Base-by-base conservation (phyloP, 176 grass and related monocot species). In the Aegilops speltoides region DNA sequence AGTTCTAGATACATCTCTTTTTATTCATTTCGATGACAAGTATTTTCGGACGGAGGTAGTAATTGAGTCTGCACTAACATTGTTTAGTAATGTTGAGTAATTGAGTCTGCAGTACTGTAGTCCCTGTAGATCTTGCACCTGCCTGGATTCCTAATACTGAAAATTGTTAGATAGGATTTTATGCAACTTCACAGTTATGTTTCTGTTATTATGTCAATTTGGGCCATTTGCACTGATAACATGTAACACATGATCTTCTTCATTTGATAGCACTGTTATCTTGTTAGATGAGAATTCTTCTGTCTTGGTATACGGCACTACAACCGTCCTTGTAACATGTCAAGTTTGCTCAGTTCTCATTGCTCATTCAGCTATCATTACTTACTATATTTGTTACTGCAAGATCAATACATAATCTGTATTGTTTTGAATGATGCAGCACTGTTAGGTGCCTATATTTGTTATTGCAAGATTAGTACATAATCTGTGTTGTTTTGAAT, bases 381-480 rank as follows among this genome's bases (percentile, higher is more conserved):
- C 56, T 50, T 26, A 10, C 15, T 40, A 7, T 57, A 26, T 82
- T 80, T 34, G 11, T 76, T 59, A 77, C 82, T 52, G 2, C 43
- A 57, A 76, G 56, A 26, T 79, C 10, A 25, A 61, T 84, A 46
- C 9, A 33, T 84, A 89, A 87, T 25, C 31, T 82, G 31, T 52
- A 26, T 13, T 80, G 19, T 62, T 92, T 48, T 79, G 14, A 79
- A 76, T 84, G 36, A 76, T 93, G 86, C 93, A 98, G 95, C 85
- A 98, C 91, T 8, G 52, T 94, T 26, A 93, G 95, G 77, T 98
- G 95, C 69, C 93, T 40, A 7, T 57, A 26, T 82, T 80, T 34
- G 11, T 76, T 59, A 77, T 88, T 52, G 2, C 43, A 57, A 76
- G 56, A 26, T 79, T 7, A 25, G 67, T 84, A 46, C 9, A 33